Percentiles rank a stretch among this genome's conserved stretches.
These are phyloP conservation scores for Dothideomycetes sp. DNA, from an alignment of 2,329 filamentous ascomycete genomes.

Conservation along the genomic window DNA sequence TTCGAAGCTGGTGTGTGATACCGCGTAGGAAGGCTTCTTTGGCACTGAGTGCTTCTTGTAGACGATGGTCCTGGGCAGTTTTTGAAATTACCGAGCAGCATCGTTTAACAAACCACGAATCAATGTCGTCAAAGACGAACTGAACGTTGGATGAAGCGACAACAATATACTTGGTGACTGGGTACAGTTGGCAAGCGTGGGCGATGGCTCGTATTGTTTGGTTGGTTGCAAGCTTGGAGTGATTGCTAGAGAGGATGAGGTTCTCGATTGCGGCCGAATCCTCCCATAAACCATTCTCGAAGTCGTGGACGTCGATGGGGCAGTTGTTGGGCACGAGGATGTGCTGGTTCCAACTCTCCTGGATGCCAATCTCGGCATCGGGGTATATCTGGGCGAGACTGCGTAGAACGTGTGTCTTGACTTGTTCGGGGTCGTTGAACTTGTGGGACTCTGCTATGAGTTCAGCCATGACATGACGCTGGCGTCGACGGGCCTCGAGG, in stretches of 20 bases:
- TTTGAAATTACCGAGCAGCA: constrained; percentile 33
- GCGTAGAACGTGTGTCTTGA: constrained; percentile 23
- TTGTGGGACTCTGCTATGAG: constrained; percentile 24
- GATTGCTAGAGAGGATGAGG: constrained; percentile 30
- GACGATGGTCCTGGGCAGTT: constrained; percentile 30
- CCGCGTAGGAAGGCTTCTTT: constrained; percentile 39
- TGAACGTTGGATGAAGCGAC: constrained; percentile 35
- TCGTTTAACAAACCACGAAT: constrained; percentile 37
- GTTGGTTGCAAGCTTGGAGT: constrained; percentile 21
- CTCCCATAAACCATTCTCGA: constrained; percentile 38
- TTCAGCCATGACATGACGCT: constrained; percentile 32
- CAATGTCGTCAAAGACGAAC: constrained; percentile 39
- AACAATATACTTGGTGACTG: constrained; percentile 28
- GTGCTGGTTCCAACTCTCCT: constrained; percentile 18
- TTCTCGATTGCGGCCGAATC: constrained; percentile 33
- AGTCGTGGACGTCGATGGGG: constrained; percentile 21
- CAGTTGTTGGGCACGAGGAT: constrained; percentile 24
- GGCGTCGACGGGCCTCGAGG: constrained; percentile 31
- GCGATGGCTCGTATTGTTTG: constrained; percentile 32
- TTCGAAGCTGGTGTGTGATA: constrained; percentile 40
- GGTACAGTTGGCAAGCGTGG: constrained; percentile 28
- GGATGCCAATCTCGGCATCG: constrained; percentile 23
- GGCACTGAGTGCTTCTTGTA: constrained; percentile 34
- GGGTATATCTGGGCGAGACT: constrained; percentile 30
- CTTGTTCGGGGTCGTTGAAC: constrained; percentile 13